Evolutionary conservation across 148 eudicot species (phyloP).

Genomic region (Vaccinium myrtillus): DNA sequence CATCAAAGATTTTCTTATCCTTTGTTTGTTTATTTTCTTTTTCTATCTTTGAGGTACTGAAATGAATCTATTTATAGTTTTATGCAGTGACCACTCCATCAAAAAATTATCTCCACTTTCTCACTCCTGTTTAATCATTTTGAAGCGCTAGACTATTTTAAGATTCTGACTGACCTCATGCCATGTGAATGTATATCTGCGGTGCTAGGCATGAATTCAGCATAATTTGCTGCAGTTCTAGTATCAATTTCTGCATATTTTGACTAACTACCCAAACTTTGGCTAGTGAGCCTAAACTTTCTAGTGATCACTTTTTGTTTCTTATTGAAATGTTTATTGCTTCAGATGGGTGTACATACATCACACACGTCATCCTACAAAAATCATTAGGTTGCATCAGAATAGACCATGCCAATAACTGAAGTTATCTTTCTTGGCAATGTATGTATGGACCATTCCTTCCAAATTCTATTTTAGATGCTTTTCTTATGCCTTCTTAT

Average conservation of each 20-base stretch:
- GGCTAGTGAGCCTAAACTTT: slow-evolving; percentile 1
- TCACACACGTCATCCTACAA: not conserved
- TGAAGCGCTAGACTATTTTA: not conserved
- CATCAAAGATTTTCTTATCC: not conserved
- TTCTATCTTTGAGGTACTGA: not conserved
- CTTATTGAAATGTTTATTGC: not conserved
- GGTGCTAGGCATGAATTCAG: not conserved
- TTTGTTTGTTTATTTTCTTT: not conserved
- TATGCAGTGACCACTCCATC: not conserved
- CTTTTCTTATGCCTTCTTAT: slow-evolving; percentile 11
- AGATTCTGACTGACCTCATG: not conserved
- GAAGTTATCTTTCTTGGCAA: not conserved
- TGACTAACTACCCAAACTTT: not conserved
- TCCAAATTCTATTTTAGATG: slow-evolving; percentile 10
- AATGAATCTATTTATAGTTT: not conserved
- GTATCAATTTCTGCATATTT: not conserved
- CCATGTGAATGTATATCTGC: not conserved
- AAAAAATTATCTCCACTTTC: not conserved
- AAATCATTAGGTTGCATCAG: not conserved
- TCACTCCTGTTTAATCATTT: not conserved
- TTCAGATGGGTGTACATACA: not conserved
- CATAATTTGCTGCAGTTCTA: slow-evolving; percentile 5
- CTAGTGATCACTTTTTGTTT: not conserved
- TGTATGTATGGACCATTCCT: slow-evolving; percentile 7
- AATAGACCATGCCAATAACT: not conserved